Conservation (phyloP, 208 protist species). For the Crithidia brevicula region DNA sequence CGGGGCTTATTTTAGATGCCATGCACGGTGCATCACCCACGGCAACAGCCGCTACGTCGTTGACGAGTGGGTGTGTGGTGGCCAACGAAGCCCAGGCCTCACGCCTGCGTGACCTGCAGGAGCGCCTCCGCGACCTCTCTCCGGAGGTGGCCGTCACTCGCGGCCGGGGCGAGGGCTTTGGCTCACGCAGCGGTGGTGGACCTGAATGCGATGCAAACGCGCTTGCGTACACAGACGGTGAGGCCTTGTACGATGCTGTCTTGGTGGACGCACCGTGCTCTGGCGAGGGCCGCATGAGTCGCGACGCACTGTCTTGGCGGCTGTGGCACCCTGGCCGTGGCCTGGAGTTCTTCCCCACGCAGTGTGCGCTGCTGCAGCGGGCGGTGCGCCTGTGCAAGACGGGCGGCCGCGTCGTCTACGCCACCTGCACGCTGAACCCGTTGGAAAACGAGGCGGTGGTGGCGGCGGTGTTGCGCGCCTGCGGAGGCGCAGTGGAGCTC, state of each 20-base stretch:
- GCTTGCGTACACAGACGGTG: background rate
- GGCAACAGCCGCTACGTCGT: background rate
- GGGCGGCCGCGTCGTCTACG: conserved; percentile 93
- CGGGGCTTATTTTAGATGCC: conserved; percentile 62
- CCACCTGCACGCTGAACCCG: conserved; percentile 97
- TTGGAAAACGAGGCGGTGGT: conserved; percentile 97
- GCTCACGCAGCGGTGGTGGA: background rate
- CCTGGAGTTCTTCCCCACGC: conserved; percentile 66
- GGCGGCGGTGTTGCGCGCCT: conserved; percentile 63
- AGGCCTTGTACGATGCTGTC: conserved; percentile 74
- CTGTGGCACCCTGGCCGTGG: conserved; percentile 81
- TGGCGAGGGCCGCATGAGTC: conserved; percentile 93
- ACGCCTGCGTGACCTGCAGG: conserved; percentile 40
- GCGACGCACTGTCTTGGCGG: conserved; percentile 72
- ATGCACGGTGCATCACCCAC: conserved; percentile 21
- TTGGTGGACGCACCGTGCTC: conserved; percentile 95
- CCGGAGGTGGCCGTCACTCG: conserved; percentile 45
- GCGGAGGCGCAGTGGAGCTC: conserved; percentile 46
- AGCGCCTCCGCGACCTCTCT: conserved; percentile 49
- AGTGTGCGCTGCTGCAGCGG: conserved; percentile 76
- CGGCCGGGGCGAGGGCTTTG: conserved; percentile 36
- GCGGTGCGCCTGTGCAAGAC: conserved; percentile 64
- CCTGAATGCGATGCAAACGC: background rate
- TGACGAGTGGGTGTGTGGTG: conserved; percentile 44
- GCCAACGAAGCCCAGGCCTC: conserved; percentile 65